Evolutionary conservation across 2,329 filamentous ascomycete species (phyloP), one percentile per base, ranked within the genome.

Genomic region (Microthyrium microscopicum): DNA sequence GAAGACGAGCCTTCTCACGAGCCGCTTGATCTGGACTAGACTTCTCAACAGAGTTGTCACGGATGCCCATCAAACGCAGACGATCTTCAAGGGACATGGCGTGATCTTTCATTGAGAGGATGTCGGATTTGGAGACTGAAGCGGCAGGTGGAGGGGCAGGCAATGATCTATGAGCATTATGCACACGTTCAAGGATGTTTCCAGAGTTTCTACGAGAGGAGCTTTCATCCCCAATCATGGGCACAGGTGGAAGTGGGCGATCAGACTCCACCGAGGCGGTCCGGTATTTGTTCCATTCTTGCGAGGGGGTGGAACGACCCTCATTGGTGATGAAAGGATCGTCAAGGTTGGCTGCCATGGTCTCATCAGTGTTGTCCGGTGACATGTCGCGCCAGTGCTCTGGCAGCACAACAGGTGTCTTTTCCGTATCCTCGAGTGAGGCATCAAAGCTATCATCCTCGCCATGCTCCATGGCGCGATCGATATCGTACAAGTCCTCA

Each of bases 371-470:
- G 16, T 54, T 71, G 45, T 64, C 73, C 51, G 58, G 81, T 58
- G 59, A 85, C 67, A 76, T 73, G 42, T 71, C 80, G 41, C 80
- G 74, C 89, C 89, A 98, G 51, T 94, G 84, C 47, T 95, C 89
- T 1, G 89, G 89, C 16, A 91, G 71, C n/a, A 98, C 87, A 8
- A 98, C 89, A 0, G 89, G 89, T 1, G 89, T 95, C 63, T 95
- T 95, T 48, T 92, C 83, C 4, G 83, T 87, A 49, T 95, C 87
- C 55, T 95, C 87, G 2, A 95, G 67, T 5, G 84, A 92, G 11
- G 82, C 87, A 55, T 95, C 87, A 45, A 95, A 95, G 58, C 87
- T 94, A 49, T 94, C 87, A 26, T 87, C 81, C 15, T 61, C 59
- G 27, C 64, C 54, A 38, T 48, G 54, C 34, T 66, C 50, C 41